phyloP scores from a whole-genome alignment of 495 filamentous ascomycete species.

The Penicillium macrosclerotiorum region DNA sequence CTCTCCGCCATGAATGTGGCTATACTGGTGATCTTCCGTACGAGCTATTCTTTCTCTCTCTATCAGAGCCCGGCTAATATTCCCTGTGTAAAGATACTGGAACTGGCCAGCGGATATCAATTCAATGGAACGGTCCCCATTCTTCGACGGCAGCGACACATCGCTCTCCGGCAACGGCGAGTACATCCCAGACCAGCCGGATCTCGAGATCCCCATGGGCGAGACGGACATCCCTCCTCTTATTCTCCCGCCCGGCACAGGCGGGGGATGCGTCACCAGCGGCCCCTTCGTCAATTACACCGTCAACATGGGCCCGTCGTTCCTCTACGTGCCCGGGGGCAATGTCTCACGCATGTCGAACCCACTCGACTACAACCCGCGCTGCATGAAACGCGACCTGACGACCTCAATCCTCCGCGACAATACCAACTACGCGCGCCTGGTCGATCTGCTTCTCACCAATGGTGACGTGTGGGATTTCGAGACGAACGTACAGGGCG shows the following conservation, averaged over 20 bases:
- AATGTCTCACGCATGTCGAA: slow-evolving; percentile 12
- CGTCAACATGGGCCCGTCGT: slow-evolving; percentile 53
- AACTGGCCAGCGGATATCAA: slow-evolving; percentile 57
- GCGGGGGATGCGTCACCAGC: slow-evolving; percentile 62
- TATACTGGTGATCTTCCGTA: slow-evolving; percentile 53
- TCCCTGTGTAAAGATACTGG: slow-evolving; percentile 49
- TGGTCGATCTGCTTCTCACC: slow-evolving; percentile 43
- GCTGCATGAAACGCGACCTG: slow-evolving; percentile 67
- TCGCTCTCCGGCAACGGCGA: slow-evolving; percentile 63
- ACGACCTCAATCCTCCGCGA: slow-evolving; percentile 41
- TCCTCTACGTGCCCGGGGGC: slow-evolving; percentile 28
- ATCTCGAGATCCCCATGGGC: slow-evolving; percentile 13
- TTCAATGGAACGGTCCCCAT: slow-evolving; percentile 53
- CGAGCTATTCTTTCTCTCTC: not conserved
- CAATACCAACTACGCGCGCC: slow-evolving; percentile 51
- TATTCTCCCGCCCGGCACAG: slow-evolving; percentile 47
- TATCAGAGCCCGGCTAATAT: not conserved
- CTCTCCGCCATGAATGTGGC: slow-evolving; percentile 67
- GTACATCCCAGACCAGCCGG: slow-evolving; percentile 34
- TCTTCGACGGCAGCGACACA: slow-evolving; percentile 62
- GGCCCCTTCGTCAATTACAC: slow-evolving; percentile 56
- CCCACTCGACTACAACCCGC: slow-evolving; percentile 52
- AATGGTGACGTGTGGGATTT: slow-evolving; percentile 51
- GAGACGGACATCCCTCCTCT: slow-evolving; percentile 19
- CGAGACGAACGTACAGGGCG: slow-evolving; percentile 49